Conservation (phyloP, 1,284 basidiomycete genomes). For the Irpex rosettiformis region DNA sequence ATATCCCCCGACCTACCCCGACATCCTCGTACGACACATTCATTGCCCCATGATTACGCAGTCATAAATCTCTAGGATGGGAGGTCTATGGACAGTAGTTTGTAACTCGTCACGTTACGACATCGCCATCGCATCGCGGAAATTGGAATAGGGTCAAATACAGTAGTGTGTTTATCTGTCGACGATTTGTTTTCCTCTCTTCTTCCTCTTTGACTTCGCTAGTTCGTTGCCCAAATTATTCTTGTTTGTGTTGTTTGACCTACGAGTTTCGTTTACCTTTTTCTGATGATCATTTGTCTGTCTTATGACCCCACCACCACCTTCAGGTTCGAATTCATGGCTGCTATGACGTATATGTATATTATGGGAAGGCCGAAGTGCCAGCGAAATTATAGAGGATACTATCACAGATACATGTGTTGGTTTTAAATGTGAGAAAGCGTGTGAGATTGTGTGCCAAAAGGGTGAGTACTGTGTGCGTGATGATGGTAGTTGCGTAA, state of each 20-base stretch:
- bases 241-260: neutral
- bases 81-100: neutral
- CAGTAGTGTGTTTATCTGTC: neutral
- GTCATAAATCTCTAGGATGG: slow-evolving; percentile 1
- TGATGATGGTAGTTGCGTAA: neutral
- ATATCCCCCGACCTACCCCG: neutral
- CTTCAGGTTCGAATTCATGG: slow-evolving; percentile 1
- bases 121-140: neutral
- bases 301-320: neutral
- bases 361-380: slow-evolving; percentile 16
- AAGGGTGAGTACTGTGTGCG: neutral
- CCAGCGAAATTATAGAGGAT: slow-evolving; percentile 17
- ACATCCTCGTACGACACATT: neutral
- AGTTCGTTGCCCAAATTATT: no score
- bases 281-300: slow-evolving; percentile 3
- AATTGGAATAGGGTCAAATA: slow-evolving; percentile 1
- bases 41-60: neutral
- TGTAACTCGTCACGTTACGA: no score
- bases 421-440: neutral
- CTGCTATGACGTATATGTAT: slow-evolving; percentile 16
- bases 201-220: neutral
- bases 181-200: slow-evolving; percentile 3
- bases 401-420: neutral
- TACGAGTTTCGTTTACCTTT: slow-evolving; percentile 9
- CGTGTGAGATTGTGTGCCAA: neutral